phyloP scores from a whole-genome alignment of 129 eudicot species.

The Logfia minima region DNA sequence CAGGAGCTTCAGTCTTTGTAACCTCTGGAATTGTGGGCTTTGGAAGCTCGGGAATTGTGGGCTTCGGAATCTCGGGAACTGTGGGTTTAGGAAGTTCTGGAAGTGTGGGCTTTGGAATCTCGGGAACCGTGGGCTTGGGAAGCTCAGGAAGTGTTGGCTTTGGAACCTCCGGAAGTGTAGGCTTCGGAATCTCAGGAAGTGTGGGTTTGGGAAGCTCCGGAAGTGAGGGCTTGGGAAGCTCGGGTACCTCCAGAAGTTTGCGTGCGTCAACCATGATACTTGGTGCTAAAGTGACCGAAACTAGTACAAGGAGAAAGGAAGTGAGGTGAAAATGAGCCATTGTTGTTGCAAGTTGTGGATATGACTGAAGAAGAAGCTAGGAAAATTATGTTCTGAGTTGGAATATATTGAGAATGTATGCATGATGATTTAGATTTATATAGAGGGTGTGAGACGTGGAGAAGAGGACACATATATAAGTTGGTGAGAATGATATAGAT shows the following conservation, averaged over 20 bases:
- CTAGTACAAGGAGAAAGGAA: conserved; percentile 19
- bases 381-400: neutral
- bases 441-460: conserved; percentile 12
- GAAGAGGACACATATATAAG: neutral
- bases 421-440: conserved; percentile 14
- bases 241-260: conserved; percentile 23
- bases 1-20: neutral
- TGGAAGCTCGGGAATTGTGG: neutral
- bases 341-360: neutral
- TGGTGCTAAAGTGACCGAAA: conserved; percentile 18
- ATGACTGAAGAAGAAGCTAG: neutral
- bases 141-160: conserved; percentile 8
- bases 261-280: conserved; percentile 15
- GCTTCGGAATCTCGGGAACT: conserved; percentile 10
- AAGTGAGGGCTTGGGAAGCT: conserved; percentile 7
- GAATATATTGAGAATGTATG: neutral
- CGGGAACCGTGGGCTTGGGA: conserved; percentile 7
- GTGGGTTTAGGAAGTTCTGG: neutral
- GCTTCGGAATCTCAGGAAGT: conserved; percentile 1
- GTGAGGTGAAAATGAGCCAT: conserved; percentile 14
- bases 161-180: conserved; percentile 1
- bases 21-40: neutral
- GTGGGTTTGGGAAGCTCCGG: conserved; percentile 9
- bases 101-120: neutral
- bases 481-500: conserved; percentile 16